Percentiles rank a stretch among this genome's conserved stretches.
Conservation (phyloP, 2,329 filamentous ascomycete species). For the Claviceps spartinae region DNA sequence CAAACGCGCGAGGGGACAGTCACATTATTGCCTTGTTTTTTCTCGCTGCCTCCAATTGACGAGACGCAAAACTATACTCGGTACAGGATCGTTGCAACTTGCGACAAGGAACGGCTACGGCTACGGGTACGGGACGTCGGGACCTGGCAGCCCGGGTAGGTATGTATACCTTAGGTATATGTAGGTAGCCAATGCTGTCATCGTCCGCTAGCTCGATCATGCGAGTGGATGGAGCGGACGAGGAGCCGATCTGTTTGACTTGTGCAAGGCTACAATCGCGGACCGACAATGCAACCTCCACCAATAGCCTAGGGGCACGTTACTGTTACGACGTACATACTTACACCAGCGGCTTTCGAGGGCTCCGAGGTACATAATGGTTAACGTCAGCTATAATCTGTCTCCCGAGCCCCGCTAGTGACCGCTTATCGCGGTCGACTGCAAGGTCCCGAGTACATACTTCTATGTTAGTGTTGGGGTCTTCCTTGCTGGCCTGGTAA, state of each 20-base stretch:
- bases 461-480: neutral
- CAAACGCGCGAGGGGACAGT: neutral
- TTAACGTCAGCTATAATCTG: neutral
- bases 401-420: neutral
- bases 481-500: neutral
- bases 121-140: neutral
- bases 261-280: neutral
- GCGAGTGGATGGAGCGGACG: too few species aligned
- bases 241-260: neutral
- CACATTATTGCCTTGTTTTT: neutral
- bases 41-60: neutral
- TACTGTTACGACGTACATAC: too few species aligned
- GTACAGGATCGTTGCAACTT: neutral
- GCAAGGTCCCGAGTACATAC: too few species aligned
- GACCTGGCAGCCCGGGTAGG: neutral
- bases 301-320: neutral
- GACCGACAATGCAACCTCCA: neutral
- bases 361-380: neutral
- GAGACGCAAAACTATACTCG: too few species aligned
- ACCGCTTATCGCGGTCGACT: too few species aligned
- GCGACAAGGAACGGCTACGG: neutral
- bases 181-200: neutral
- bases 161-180: too few species aligned
- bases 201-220: neutral
- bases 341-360: neutral